Evolutionary conservation across 1,284 basidiomycete genomes (phyloP).

Genomic region (Tylopilus orsonianus): DNA sequence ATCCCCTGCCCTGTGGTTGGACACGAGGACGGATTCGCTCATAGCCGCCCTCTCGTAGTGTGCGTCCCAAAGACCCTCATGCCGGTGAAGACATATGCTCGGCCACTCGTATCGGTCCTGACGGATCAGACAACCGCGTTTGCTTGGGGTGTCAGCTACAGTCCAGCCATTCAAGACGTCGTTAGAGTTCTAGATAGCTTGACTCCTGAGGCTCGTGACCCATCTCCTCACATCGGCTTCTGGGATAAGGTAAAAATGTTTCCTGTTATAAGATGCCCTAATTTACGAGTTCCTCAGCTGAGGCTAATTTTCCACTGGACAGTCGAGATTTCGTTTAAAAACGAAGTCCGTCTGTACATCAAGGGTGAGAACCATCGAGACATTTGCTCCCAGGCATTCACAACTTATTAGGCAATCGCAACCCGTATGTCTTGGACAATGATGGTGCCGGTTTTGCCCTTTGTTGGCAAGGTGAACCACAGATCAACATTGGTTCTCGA

Average conservation of each 20-base stretch:
- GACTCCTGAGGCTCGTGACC: conserved; percentile 78
- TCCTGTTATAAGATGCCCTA: neutral
- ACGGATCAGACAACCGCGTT: conserved; percentile 73
- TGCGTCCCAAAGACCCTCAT: conserved; percentile 89
- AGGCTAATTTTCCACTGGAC: conserved; percentile 86
- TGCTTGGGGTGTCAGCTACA: conserved; percentile 90
- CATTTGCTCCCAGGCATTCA: conserved; percentile 16
- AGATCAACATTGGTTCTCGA: conserved; percentile 69
- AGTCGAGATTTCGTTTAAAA: conserved; percentile 68
- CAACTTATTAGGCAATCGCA: conserved; percentile 64
- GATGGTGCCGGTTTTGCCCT: conserved; percentile 88
- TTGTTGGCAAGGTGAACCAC: conserved; percentile 80
- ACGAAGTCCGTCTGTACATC: conserved; percentile 78
- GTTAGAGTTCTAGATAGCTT: conserved; percentile 84
- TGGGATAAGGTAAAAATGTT: conserved; percentile 77
- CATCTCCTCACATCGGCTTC: conserved; percentile 87
- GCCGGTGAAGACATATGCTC: conserved; percentile 92
- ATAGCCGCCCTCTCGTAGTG: conserved; percentile 60
- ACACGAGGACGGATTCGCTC: conserved; percentile 49
- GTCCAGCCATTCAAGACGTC: conserved; percentile 85
- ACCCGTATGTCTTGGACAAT: conserved; percentile 79
- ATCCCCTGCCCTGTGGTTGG: conserved; percentile 66
- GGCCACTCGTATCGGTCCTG: conserved; percentile 68
- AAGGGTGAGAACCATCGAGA: conserved; percentile 59
- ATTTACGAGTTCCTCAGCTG: conserved; percentile 48